These are phyloP conservation scores for Aspergillus sp. DNA, from an alignment of 2,329 filamentous ascomycete genomes.

Conservation along the genomic window DNA sequence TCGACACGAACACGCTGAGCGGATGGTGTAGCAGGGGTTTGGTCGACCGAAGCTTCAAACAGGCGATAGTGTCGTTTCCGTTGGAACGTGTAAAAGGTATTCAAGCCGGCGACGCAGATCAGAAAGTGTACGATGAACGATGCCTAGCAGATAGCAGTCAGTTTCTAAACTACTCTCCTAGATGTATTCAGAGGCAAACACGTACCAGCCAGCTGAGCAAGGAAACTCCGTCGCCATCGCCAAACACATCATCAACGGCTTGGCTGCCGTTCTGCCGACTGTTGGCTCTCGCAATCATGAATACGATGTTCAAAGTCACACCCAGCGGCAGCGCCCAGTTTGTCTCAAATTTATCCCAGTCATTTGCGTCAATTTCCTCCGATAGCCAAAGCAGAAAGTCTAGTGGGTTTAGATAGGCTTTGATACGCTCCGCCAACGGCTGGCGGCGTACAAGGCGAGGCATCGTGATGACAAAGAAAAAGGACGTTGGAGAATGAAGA, in stretches of 20 bases:
- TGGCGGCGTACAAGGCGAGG: constrained; percentile 80
- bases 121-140: constrained; percentile 71
- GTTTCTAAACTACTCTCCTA: neutral
- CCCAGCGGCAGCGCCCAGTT: constrained; percentile 74
- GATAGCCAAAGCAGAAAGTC: constrained; percentile 90
- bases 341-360: constrained; percentile 79
- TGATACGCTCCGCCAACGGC: constrained; percentile 77
- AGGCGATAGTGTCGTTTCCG: constrained; percentile 85
- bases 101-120: constrained; percentile 65
- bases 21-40: constrained; percentile 74
- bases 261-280: constrained; percentile 53
- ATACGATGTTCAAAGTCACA: constrained; percentile 72
- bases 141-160: constrained; percentile 50
- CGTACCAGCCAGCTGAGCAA: constrained; percentile 68
- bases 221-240: constrained; percentile 62
- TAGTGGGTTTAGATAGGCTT: constrained; percentile 77
- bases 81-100: constrained; percentile 78
- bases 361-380: constrained; percentile 86
- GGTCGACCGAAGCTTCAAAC: constrained; percentile 83
- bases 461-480: constrained; percentile 51
- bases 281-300: constrained; percentile 82
- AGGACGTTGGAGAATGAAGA: neutral
- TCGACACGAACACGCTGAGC: constrained; percentile 86
- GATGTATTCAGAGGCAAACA: constrained; percentile 10
- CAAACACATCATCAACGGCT: constrained; percentile 78